Base-by-base conservation (phyloP, 78 protist species). In the Dictyostelium citrinum region DNA sequence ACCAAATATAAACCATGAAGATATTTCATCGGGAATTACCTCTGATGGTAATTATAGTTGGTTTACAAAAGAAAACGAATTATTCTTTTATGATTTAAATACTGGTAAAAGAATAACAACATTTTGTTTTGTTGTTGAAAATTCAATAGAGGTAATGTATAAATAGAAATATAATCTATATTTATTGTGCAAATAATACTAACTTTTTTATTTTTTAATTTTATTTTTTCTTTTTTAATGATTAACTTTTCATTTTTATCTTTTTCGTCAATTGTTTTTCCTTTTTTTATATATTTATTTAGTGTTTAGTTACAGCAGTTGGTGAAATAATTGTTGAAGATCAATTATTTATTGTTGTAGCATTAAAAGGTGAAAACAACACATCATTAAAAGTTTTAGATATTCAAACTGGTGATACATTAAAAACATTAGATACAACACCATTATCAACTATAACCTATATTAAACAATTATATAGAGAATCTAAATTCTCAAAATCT, bases 21-120 rank as follows among this genome's bases (percentile, higher is more conserved):
- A 27, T 0, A 70, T 80, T 17, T 31, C 92, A 77, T 85, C 84
- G 9, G 16, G 11, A n/a, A 86, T 86, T 5, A 78, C 85, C 16
- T 64, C 81, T 14, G 76, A 86, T 78, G 93, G 93, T 29, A 86
- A 78, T 24, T 86, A 60, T 29, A 7, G 51, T 24, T 86, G 81
- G 71, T 67, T 10, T 51, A 61, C 37, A 14, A 41, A 78, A 29
- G 93, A 86, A 2, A 86, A 86, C 45, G 81, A 86, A 86, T 27
- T 86, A 20, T 78, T 45, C 33, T 49, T 76, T 24, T 86, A 78
- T 77, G 93, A 86, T 22, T 27, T 46, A n/a, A 16, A 22, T 24
- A 64, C 58, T 51, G 84, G 93, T 78, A 61, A 24, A 29, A 81
- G 93, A 77, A 39, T 86, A 16, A 86, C 93, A 12, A 76, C 83